Evolutionary conservation across 2,329 filamentous ascomycete genomes (phyloP).

Genomic region (Aspergillus sojae): DNA sequence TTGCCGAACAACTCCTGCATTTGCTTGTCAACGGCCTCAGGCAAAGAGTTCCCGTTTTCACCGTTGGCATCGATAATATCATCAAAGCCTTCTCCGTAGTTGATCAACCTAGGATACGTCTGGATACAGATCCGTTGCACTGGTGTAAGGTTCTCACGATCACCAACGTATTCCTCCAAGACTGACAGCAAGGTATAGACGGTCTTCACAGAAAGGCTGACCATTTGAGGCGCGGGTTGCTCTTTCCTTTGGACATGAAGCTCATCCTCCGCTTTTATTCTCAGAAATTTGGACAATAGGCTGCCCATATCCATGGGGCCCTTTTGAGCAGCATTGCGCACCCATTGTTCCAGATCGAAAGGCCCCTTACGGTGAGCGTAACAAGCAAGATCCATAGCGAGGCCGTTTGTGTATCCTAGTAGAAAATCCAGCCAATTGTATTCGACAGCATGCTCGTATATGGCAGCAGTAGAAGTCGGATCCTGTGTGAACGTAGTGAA

Average conservation of each 20-base stretch:
- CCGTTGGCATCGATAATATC: conserved; percentile 88
- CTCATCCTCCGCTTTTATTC: conserved; percentile 83
- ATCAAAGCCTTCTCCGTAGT: conserved; percentile 91
- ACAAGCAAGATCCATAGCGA: conserved; percentile 84
- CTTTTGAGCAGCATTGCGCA: conserved; percentile 67
- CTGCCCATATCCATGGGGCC: conserved; percentile 68
- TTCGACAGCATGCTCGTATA: conserved; percentile 78
- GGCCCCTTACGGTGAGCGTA: conserved; percentile 78
- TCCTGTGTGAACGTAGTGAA: conserved; percentile 74
- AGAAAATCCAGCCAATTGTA: conserved; percentile 84
- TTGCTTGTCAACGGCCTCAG: conserved; percentile 76
- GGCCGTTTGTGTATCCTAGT: conserved; percentile 75
- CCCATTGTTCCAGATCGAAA: conserved; percentile 82
- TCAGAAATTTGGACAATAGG: conserved; percentile 76
- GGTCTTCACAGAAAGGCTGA: conserved; percentile 81
- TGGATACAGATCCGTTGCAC: conserved; percentile 89
- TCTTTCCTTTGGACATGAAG: conserved; percentile 70
- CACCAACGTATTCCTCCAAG: conserved; percentile 66
- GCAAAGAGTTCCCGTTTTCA: conserved; percentile 76
- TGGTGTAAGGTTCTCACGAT: conserved; percentile 71
- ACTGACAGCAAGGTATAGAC: conserved; percentile 79
- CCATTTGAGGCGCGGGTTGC: conserved; percentile 67
- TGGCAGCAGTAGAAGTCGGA: conserved; percentile 66
- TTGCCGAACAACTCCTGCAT: conserved; percentile 99
- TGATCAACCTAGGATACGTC: conserved; percentile 90